phyloP scores from a whole-genome alignment of 108 stramenopile genomes.

The Skeletonema menzelii region DNA sequence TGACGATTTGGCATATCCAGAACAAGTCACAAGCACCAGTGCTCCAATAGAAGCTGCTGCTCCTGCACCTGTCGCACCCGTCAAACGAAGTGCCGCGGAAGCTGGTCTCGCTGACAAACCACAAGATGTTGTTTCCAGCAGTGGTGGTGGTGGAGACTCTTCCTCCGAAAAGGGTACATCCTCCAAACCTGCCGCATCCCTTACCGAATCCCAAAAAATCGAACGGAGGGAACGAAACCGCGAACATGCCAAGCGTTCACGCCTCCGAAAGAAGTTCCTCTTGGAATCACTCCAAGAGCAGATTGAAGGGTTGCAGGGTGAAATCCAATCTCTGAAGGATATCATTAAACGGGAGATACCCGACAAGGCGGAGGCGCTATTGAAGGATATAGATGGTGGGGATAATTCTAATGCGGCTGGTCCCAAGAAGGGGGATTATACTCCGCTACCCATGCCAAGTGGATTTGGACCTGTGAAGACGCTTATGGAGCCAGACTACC shows the following conservation, averaged over 20 bases:
- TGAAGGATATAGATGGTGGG: slow-evolving; percentile 42
- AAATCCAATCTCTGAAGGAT: slow-evolving; percentile 70
- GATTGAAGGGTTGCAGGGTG: slow-evolving; percentile 87
- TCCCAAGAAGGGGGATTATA: slow-evolving; percentile 65
- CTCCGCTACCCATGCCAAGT: slow-evolving; percentile 85
- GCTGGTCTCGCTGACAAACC: slow-evolving; percentile 15
- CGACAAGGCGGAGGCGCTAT: slow-evolving; percentile 50
- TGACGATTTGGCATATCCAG: slow-evolving; percentile 64
- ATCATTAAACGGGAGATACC: slow-evolving; percentile 70
- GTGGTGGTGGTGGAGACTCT: not conserved
- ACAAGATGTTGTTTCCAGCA: slow-evolving; percentile 6
- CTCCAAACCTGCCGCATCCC: slow-evolving; percentile 42
- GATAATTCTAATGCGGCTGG: slow-evolving; percentile 19
- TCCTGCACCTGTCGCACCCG: slow-evolving; percentile 9
- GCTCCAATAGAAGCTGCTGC: slow-evolving; percentile 9
- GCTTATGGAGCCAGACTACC: slow-evolving; percentile 89
- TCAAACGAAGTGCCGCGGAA: slow-evolving; percentile 55
- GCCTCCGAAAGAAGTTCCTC: slow-evolving; percentile 97
- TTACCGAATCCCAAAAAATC: slow-evolving; percentile 83
- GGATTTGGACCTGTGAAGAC: slow-evolving; percentile 94
- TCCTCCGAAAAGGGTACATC: slow-evolving; percentile 20
- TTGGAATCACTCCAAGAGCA: slow-evolving; percentile 94
- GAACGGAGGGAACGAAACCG: slow-evolving; percentile 88
- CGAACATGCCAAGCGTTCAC: slow-evolving; percentile 94
- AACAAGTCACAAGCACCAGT: slow-evolving; percentile 23